Base-by-base conservation (phyloP, 2,329 filamentous ascomycete genomes). In the Nothopassalora personata region DNA sequence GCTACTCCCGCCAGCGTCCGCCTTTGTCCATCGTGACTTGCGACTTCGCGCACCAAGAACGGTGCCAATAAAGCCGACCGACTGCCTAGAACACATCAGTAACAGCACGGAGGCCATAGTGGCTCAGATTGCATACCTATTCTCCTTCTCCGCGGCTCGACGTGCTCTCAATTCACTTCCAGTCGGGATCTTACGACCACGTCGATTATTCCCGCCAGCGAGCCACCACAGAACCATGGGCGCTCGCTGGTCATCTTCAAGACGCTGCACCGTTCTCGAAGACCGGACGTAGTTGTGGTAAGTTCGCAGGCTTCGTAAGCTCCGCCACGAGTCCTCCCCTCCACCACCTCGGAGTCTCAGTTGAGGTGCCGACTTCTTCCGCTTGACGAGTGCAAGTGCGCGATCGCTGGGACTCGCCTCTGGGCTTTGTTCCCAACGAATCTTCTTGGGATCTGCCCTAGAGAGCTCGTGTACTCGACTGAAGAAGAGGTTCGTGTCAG, bases 301-400 rank as follows among this genome's bases (percentile, higher is more conserved):
- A 34, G 52, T 28, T 13, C 36, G 36, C 9, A 28, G 30, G 36
- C 52, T 28, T 13, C 36, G 36, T 18, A 28, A 46, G 36, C 52
- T 54, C 31, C 52, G 52, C 34, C 52, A 45, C 18, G 39, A 19
- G 8, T 7, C 7, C 4, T 53, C 55, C 13, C 28, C 55, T 11
- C 48, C 55, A 8, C 55, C 55, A 18, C 54, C 54, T 43, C 55
- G 54, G 5, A 56, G 46, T 28, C 18, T 30, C 18, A 49, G 28
- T 11, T 28, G 23, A 28, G 23, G 23, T 52, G 33, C 28, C 13
- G 30, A 19, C 8, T 36, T 13, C 15, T 23, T 28, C 33, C 28
- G 5, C 47, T 19, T 50, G 18, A 50, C 13, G 27, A 9, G 5
- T 8, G 23, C n/a, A 50, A 50, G 3, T 8, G 23, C n/a, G 15